Evolutionary conservation across 176 grass and related monocot genomes (phyloP).

Genomic region (Thalia dealbata): DNA sequence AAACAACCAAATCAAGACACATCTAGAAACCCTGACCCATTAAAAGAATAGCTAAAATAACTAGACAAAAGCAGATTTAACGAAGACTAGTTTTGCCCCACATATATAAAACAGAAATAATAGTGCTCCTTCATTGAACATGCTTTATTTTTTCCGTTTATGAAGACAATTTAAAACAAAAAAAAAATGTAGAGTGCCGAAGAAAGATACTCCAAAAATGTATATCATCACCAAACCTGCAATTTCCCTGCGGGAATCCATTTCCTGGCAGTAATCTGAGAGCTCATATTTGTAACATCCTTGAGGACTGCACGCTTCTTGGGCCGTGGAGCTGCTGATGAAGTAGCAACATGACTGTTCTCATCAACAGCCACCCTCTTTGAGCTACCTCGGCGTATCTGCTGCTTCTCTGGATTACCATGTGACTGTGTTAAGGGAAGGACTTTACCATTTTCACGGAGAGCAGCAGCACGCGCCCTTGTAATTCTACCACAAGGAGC

Average conservation of each 20-base stretch:
- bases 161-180: too few relatives aligned
- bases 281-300: constrained; percentile 41
- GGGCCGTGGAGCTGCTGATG: constrained; percentile 22
- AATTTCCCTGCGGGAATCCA: constrained; percentile 17
- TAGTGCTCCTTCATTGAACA: neutral
- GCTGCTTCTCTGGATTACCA: constrained; percentile 23
- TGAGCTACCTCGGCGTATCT: constrained; percentile 2
- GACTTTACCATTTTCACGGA: constrained; percentile 12
- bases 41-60: neutral
- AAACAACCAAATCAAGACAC: neutral
- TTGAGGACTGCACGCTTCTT: constrained; percentile 46
- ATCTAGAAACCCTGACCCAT: neutral
- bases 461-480: constrained; percentile 37
- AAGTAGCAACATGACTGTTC: constrained; percentile 22
- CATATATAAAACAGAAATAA: neutral
- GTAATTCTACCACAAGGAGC: constrained; percentile 37
- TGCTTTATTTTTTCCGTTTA: neutral
- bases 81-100: neutral
- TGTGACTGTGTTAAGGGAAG: constrained; percentile 21
- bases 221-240: constrained; percentile 33
- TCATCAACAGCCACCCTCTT: constrained; percentile 48
- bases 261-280: constrained; percentile 19
- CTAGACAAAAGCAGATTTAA: neutral
- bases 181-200: too few relatives aligned
- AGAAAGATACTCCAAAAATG: neutral